phyloP scores from a whole-genome alignment of 495 filamentous ascomycete species.

The Talaromyces liani region DNA sequence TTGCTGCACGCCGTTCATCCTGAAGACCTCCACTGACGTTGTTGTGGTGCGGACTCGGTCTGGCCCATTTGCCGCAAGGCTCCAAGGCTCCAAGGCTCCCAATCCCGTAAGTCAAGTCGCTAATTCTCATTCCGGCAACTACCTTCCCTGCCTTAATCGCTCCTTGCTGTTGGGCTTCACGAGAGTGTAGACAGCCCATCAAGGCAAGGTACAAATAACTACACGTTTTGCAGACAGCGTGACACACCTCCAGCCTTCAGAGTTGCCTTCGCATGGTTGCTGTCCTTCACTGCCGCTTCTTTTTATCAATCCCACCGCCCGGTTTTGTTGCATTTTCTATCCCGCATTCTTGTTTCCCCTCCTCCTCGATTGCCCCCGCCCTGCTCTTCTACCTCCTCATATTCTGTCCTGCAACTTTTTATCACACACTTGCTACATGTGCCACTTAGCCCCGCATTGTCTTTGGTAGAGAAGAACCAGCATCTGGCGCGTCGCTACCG shows the following conservation, averaged over 20 bases:
- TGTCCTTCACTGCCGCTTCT: not conserved
- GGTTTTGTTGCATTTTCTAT: constrained; percentile 1
- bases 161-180: not conserved
- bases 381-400: constrained; percentile 9
- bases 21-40: not conserved
- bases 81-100: not conserved
- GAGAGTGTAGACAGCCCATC: not conserved
- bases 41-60: not conserved
- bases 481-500: not conserved
- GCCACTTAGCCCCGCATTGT: constrained; percentile 1
- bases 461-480: not conserved
- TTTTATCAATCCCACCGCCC: not conserved
- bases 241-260: not conserved
- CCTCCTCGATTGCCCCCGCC: constrained; percentile 19
- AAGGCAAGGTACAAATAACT: not conserved
- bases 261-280: not conserved
- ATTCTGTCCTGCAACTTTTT: constrained; percentile 12
- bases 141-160: not conserved
- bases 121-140: constrained; percentile 6
- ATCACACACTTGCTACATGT: not conserved
- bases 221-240: not conserved
- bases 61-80: not conserved
- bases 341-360: constrained; percentile 14
- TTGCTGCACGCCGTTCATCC: not conserved
- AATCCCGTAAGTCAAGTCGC: not conserved